Conservation (phyloP, 2,329 filamentous ascomycete species). For the Colletotrichum shisoi region DNA sequence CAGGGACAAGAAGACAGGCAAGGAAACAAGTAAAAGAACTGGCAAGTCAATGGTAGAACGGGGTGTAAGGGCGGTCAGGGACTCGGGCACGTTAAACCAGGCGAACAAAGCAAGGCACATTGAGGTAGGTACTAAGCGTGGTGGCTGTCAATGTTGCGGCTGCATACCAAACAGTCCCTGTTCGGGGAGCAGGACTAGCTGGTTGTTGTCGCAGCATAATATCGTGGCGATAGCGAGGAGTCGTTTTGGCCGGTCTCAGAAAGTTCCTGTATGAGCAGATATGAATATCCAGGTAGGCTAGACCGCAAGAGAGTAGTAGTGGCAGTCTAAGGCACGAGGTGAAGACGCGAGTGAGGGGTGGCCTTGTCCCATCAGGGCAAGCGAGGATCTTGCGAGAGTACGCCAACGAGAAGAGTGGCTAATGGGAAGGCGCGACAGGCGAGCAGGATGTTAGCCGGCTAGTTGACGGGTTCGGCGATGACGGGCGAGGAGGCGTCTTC, state of each 20-base stretch:
- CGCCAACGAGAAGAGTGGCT: slow-evolving; percentile 3
- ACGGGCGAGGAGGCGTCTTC: slow-evolving; percentile 24
- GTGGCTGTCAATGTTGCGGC: neutral
- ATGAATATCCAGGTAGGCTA: neutral
- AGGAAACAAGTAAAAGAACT: slow-evolving; percentile 6
- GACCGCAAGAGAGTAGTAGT: neutral
- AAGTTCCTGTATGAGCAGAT: neutral
- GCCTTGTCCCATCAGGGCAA: slow-evolving; percentile 6
- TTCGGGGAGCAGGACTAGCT: neutral
- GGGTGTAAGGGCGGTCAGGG: slow-evolving; percentile 7
- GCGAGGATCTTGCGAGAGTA: neutral
- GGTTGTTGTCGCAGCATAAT: neutral
- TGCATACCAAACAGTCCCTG: neutral
- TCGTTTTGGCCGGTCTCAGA: neutral
- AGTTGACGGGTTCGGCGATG: slow-evolving; percentile 15
- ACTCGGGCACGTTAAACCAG: neutral
- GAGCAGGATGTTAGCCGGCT: slow-evolving; percentile 11
- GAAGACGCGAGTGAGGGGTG: neutral
- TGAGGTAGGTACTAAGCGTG: neutral
- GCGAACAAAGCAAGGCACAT: neutral
- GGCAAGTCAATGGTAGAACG: slow-evolving; percentile 1
- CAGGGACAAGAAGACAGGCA: neutral
- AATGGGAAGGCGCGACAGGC: slow-evolving; percentile 26
- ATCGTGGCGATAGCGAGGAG: neutral
- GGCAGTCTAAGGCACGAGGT: neutral